Base-by-base conservation (phyloP, 2,329 filamentous ascomycete species). In the Hypoxylon sp. region DNA sequence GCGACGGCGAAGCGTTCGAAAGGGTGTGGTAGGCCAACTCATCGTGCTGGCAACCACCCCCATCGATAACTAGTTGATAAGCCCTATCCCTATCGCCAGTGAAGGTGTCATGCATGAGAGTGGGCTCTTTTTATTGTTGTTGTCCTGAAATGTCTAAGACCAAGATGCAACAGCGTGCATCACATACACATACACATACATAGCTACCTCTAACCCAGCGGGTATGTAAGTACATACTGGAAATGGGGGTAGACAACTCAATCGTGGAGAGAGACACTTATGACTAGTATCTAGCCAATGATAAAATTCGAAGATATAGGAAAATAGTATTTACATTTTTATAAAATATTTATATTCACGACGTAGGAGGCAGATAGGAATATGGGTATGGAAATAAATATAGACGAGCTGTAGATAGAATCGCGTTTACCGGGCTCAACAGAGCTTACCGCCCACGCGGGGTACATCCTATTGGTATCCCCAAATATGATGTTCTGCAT, bases 11-110 rank as follows among this genome's bases (percentile, higher is more conserved):
- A 56, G 37, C 47, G 33, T 63, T 24, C 33, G 35, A 53, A 67
- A 69, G 53, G 69, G 67, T 69, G 69, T 71, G 69, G 69, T 67
- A 70, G 66, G 69, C 69, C 69, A 71, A 71, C 69, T 70, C 69
- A 71, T 71, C 67, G 66, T 67, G 66, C 63, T 60, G 56, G 59
- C 31, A 44, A 42, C 44, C 55, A 26, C 47, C 56, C 50, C 55
- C 63, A 53, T 66, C 53, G 63, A 69, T 67, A 71, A 51, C 68
- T 54, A 33, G 22, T 63, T 44, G 68, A 71, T 70, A 71, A 71
- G 69, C 69, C 69, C 69, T 71, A 70, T 56, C 48, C 37, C 39
- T 44, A 65, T 67, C 69, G 69, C 58, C 63, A 67, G 47, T 62
- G 63, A 65, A 67, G 54, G 63, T 71, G 69, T 70, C 67, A 71